Evolutionary conservation across 108 stramenopile genomes (phyloP), one percentile per base, ranked within the genome.

Genomic region (Nitzschia putrida): DNA sequence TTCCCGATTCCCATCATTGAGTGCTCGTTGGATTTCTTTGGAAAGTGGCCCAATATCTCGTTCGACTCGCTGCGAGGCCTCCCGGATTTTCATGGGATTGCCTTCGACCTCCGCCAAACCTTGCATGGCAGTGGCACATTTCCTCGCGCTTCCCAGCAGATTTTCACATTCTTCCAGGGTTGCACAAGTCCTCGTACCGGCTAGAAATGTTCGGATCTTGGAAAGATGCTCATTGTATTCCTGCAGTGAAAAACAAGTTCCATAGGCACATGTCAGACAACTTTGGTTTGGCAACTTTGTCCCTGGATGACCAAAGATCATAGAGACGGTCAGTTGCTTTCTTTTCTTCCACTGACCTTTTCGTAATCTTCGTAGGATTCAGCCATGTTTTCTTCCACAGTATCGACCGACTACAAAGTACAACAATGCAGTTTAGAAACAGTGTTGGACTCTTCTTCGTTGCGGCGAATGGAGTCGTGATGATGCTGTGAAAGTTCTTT

Each of bases 61-160:
- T 56, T 88, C 83, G 34, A 88, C 22, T 45, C 78, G 75, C 1
- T 77, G 64, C 53, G 84, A 77, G 37, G 89, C 67, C 41, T 89
- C 88, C 53, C 74, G 57, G 22, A 85, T 69, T 60, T 84, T 81
- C 68, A 85, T 80, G 1, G 78, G 65, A 68, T 88, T 86, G 16
- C 89, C 89, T 47, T 86, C 88, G 8, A 90, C 76, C 68, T 88
- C 86, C 16, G 92, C 92, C 26, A 93, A 49, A 7, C 82, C 88
- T 54, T 83, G 80, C 92, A 93, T 90, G 52, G 87, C 86, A 10
- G 80, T 79, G 18, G 85, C 80, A 64, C 86, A 87, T 68, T 74
- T 53, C 71, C 78, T 74, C 40, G 91, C 91, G 43, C 81, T 73
- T 10, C 53, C 74, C 53, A 92, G 45, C 12, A 86, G 54, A 43